Evolutionary conservation across 129 eudicot genomes (phyloP).

Genomic region (Helianthus tuberosus): DNA sequence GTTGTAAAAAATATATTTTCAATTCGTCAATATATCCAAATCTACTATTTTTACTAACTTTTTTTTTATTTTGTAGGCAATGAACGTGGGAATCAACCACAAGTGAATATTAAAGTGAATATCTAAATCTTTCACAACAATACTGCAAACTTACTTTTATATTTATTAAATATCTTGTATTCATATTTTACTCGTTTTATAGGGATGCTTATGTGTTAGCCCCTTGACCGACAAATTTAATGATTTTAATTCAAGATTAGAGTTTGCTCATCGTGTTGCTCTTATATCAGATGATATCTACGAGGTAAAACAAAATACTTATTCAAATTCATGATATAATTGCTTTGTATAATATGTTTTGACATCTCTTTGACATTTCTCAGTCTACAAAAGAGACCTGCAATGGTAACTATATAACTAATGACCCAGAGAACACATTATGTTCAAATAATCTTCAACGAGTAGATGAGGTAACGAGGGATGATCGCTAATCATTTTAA

Average conservation of each 20-base stretch:
- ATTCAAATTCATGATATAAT: neutral
- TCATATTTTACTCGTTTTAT: neutral
- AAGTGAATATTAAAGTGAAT: slow-evolving; percentile 29
- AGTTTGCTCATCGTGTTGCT: slow-evolving; percentile 33
- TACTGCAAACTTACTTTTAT: neutral
- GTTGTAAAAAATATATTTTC: too few species aligned
- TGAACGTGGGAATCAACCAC: slow-evolving; percentile 28
- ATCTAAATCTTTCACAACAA: neutral
- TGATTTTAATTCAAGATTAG: slow-evolving; percentile 29
- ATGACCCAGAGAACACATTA: too few species aligned
- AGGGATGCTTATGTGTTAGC: slow-evolving; percentile 34
- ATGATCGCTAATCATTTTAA: too few species aligned
- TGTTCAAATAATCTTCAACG: too few species aligned
- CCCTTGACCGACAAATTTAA: slow-evolving; percentile 24
- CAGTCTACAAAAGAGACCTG: too few species aligned
- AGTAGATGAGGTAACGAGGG: too few species aligned
- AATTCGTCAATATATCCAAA: too few species aligned
- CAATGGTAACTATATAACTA: too few species aligned
- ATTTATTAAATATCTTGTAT: neutral
- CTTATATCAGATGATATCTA: slow-evolving; percentile 35
- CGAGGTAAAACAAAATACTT: neutral
- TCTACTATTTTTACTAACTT: too few species aligned
- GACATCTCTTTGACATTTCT: too few species aligned
- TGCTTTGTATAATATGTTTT: neutral
- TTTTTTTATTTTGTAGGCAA: slow-evolving; percentile 25